A percentile compares a stretch with the other conserved stretches of the same genome.
Evolutionary conservation across 768 basidiomycete genomes (phyloP).

Genomic region (Suillus americanus): DNA sequence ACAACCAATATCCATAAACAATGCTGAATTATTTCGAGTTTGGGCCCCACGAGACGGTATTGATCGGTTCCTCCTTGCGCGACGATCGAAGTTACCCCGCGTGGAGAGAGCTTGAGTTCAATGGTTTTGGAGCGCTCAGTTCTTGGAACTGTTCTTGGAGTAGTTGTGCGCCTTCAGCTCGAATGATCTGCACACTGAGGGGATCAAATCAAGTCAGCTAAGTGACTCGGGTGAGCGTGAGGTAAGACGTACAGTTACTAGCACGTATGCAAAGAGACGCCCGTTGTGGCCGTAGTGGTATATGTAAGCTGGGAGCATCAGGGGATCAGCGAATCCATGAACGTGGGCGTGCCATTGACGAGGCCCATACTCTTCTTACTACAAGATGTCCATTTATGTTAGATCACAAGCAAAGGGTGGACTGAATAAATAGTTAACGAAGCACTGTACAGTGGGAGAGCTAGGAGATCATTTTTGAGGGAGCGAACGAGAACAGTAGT

Average conservation of each 20-base stretch:
- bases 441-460: too few species aligned
- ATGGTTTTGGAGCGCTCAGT: constrained; percentile 71
- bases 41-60: constrained; percentile 94
- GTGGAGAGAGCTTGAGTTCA: constrained; percentile 90
- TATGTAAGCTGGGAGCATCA: constrained; percentile 60
- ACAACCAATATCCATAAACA: constrained; percentile 86
- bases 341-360: constrained; percentile 73
- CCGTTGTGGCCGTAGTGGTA: constrained; percentile 43
- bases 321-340: constrained; percentile 61
- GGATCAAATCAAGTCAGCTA: constrained; percentile 17
- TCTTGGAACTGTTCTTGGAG: constrained; percentile 80
- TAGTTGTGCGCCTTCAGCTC: constrained; percentile 71
- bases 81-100: constrained; percentile 93
- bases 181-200: constrained; percentile 70
- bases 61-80: constrained; percentile 98
- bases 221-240: constrained; percentile 12
- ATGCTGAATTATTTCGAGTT: constrained; percentile 96
- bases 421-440: not conserved
- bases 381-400: constrained; percentile 14
- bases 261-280: constrained; percentile 76
- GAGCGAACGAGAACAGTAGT: too few species aligned
- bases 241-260: constrained; percentile 55
- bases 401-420: constrained; percentile 12
- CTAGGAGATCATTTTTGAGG: too few species aligned
- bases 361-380: constrained; percentile 93